These are phyloP conservation scores for Acanthamoeba royreba DNA, from an alignment of 208 protist species.

Conservation along the genomic window DNA sequence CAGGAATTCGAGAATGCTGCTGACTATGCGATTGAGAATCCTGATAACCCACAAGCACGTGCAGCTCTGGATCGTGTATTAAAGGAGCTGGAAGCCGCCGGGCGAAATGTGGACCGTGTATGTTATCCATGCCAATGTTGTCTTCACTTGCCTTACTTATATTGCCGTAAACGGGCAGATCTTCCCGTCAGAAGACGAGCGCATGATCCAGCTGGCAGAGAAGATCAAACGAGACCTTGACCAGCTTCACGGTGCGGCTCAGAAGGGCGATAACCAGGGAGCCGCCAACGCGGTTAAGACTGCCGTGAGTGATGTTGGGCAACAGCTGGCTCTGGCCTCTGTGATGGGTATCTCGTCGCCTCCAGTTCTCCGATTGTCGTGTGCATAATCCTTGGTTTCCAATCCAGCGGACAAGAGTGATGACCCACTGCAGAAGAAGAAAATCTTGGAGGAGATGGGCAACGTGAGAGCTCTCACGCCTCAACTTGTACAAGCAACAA, in stretches of 20 bases:
- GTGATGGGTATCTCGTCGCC: neutral
- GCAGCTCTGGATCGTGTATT: neutral
- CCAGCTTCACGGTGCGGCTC: neutral
- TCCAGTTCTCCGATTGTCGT: neutral
- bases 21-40: neutral
- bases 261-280: neutral
- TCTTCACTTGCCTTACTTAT: too few species aligned
- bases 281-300: neutral
- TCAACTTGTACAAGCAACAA: neutral
- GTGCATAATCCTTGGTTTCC: neutral
- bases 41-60: neutral
- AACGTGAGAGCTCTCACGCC: conserved; percentile 4
- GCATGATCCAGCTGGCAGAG: neutral
- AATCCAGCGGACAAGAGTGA: neutral
- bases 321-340: neutral
- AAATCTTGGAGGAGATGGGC: neutral
- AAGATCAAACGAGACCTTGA: neutral
- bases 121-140: too few species aligned
- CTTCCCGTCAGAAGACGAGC: neutral
- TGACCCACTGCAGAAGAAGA: neutral
- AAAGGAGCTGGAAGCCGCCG: neutral
- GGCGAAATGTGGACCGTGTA: neutral
- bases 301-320: neutral
- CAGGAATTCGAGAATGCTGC: neutral
- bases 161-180: too few species aligned